Base-by-base conservation (phyloP, 345 rosid genomes). In the Citrus inodora region DNA sequence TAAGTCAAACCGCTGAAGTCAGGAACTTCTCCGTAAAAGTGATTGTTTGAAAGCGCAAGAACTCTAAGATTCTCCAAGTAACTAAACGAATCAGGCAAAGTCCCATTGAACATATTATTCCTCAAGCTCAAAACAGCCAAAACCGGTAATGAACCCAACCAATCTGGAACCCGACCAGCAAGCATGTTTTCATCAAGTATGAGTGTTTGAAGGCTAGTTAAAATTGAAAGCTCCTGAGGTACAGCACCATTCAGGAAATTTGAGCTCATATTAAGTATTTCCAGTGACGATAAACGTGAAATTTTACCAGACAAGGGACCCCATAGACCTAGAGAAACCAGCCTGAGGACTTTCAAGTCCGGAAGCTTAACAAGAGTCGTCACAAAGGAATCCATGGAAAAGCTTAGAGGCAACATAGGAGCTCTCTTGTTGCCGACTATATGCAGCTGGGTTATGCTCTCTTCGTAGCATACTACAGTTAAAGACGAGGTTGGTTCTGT, bases 281-380 rank as follows among this genome's bases (percentile, higher is more conserved):
- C 99, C 32, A 96, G 70, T 0, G 97, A 88, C 0, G 89, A 85
- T 10, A 96, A 80, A 56, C 89, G 92, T 9, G 87, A 81, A 22
- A 96, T 80, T 82, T 94, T 92, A 64, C 89, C 91, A 10, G 99
- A 88, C 75, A 96, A 82, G 14, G 86, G 87, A 56, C 99, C 99
- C 99, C 99, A 91, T 83, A 96, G 82, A 25, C 99, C 99, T 1
- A 96, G 91, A 25, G 95, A 92, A 56, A 86, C 93, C 82, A 96
- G 80, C 64, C 92, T 90, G 72, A 96, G 89, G 82, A 96, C 99
- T 84, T 92, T 94, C 83, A 94, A 81, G 81, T 88, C 81, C 22
- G 92, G 90, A 63, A 96, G 97, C 83, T 84, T 83, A 64, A 83
- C 95, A 65, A 96, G 87, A 17, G 97, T 92, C 3, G 90, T 92